Base-by-base conservation (phyloP, 768 basidiomycete genomes). In the Suillus subluteus region DNA sequence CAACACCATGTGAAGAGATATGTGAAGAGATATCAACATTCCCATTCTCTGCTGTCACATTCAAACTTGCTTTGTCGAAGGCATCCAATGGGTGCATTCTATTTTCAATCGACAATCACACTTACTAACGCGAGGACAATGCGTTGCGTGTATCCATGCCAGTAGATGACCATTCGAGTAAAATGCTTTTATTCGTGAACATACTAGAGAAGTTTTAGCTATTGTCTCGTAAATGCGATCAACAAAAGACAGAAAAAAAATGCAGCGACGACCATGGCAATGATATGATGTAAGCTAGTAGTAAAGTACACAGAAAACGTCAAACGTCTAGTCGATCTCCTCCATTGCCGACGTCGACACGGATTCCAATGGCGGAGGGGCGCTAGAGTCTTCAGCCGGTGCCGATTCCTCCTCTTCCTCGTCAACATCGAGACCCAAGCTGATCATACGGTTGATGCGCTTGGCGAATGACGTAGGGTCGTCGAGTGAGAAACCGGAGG, bases 381-480 rank as follows among this genome's bases (percentile, higher is more conserved):
- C 82, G 62, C 84, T 84, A 5, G 79, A 78, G 35, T 81, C 83
- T 56, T 82, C 75, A n/a, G 83, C 81, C 9, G 81, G 72, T 5
- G 82, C 76, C 30, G 81, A 72, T 21, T 80, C 76, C 58, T 82
- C 82, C 70, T 88, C 85, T 38, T 91, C 91, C 50, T 95, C 94
- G 55, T 94, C 92, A 67, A 94, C 92, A 73, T 96, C 94, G 67
- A 96, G 88, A 73, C 93, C 94, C 72, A 96, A 85, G 44, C 87
- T 86, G 69, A 99, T 96, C 97, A 98, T 98, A 68, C 95, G 90
- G 86, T 97, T 88, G 79, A 99, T 98, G 70, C 97, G 93, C 84
- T 92, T 91, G 68, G 96, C 93, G 79, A 98, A 99, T 65, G 92
- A 94, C 68, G 92, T 88, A 35, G 98, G 97, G 78, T 96, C 94